Evolutionary conservation across 2,329 filamentous ascomycete species (phyloP), one percentile per base, ranked within the genome.

Genomic region (Xylaria sp.): DNA sequence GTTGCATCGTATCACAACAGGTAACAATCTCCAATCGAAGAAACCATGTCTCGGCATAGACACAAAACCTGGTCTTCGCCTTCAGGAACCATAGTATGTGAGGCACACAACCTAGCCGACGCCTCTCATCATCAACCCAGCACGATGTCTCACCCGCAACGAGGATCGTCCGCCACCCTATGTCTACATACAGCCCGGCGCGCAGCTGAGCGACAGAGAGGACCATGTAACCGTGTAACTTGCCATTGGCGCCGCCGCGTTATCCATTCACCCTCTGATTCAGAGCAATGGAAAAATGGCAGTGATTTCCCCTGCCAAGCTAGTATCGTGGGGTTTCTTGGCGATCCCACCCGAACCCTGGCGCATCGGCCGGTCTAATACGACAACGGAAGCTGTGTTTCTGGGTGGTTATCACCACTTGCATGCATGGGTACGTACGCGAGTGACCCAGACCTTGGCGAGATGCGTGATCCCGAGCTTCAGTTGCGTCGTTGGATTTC

Each of bases 271-370:
- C 28, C 28, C 4, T 57, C 25, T 56, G 28, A 37, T 28, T 28
- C 28, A 35, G 43, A 28, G 33, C 45, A 35, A 49, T 3, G 47
- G 28, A 42, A 53, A n/a, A 42, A 52, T 40, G 52, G 52, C 17
- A 57, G 38, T 57, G 52, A 57, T 49, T 57, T 50, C 53, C 63
- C 60, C 59, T 65, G 63, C 63, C 63, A 65, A 65, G 63, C 63
- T 62, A 12, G 40, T 55, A 65, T 65, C 59, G 50, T 62, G 59
- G 59, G 55, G 62, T 64, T 57, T 28, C 53, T 54, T 61, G 57
- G 61, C 61, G 53, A 61, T 61, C 42, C 61, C 52, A 64, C 61
- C 47, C 12, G 47, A 43, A 33, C 52, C 61, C 57, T 49, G 52
- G 28, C 28, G 5, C 45, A 31, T 23, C 47, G 42, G n/a, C 49